Evolutionary conservation across 2,329 filamentous ascomycete species (phyloP), one percentile per base, ranked within the genome.

Genomic region (Trichoderma lentiforme): DNA sequence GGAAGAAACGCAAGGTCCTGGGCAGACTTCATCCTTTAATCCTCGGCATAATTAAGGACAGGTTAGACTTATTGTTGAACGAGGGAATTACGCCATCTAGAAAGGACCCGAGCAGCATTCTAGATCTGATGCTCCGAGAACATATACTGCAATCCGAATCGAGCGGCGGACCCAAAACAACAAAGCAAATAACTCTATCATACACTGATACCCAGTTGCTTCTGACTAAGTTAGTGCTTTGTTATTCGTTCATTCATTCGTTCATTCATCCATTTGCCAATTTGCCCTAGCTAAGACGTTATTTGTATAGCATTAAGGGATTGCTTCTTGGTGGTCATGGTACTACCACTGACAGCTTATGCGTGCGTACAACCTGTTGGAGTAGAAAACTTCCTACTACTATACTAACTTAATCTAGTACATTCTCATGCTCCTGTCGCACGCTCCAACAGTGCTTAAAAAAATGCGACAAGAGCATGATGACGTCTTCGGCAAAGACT

Each of bases 81-180:
- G 73, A 76, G 56, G 74, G 74, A 56, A 69, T 65, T 21, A 71
- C 68, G 14, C 71, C 73, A 3, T 76, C 73, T 6, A 67, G 76
- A 12, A 71, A 70, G 9, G 65, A 75, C 36, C 73, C 74, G 11
- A 70, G 70, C 58, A 76, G 76, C 43, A 73, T 77, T 14, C 12
- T 77, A 64, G 74, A 77, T 21, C 71, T 78, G 1, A 75, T 78
- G 60, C 73, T 78, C 8, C 73, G 76, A 5, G 75, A 77, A 56
- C 72, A 75, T 6, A 32, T 47, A 18, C 15, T 56, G 21, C 24
- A 24, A 56, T 56, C 51, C 4, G 51, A 24, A 24, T 24, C 51
- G n/a, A 24, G 24, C 21, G 12, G 39, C 3, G 18, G 15, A 47
- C 18, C 6, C 1, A 47, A n/a, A 18, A n/a, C 39, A n/a, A 1